These are phyloP conservation scores for Monosporascus cannonballus DNA, from an alignment of 2,329 filamentous ascomycete genomes.

Conservation along the genomic window DNA sequence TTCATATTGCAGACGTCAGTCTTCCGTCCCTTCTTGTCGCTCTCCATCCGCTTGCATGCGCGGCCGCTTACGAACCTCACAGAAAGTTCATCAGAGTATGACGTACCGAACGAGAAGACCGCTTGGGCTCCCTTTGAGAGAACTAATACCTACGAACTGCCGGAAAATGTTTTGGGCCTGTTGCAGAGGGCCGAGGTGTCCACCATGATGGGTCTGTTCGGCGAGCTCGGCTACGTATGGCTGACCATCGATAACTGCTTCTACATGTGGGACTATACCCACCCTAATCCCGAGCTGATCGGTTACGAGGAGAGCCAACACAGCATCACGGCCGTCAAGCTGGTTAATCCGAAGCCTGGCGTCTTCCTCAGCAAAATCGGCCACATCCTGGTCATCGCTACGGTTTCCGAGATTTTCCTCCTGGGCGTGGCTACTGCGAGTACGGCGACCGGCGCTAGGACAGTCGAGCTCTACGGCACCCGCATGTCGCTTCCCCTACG, in stretches of 20 bases:
- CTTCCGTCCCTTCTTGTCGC: neutral
- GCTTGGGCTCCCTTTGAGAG: constrained; percentile 89
- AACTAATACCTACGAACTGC: constrained; percentile 80
- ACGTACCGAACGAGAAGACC: constrained; percentile 59
- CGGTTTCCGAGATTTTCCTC: constrained; percentile 75
- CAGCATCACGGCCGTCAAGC: constrained; percentile 83
- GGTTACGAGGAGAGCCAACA: constrained; percentile 87
- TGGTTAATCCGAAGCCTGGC: constrained; percentile 76
- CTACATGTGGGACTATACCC: constrained; percentile 96
- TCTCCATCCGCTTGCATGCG: constrained; percentile 1
- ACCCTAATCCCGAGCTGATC: constrained; percentile 83
- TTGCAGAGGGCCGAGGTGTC: constrained; percentile 82
- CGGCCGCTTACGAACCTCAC: constrained; percentile 24
- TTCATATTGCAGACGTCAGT: constrained; percentile 80
- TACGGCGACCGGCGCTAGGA: constrained; percentile 62
- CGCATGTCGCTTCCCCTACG: constrained; percentile 75
- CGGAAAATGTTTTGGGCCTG: constrained; percentile 86
- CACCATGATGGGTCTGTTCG: constrained; percentile 93
- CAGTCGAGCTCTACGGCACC: constrained; percentile 79
- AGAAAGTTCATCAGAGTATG: constrained; percentile 91
- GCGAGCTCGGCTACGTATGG: constrained; percentile 92
- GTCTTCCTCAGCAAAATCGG: constrained; percentile 86
- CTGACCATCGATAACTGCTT: constrained; percentile 92
- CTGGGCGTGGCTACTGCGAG: constrained; percentile 73
- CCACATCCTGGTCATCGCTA: constrained; percentile 84